Evolutionary conservation across 768 basidiomycete species (phyloP).

Genomic region (Omphalotus guepiniiformis): DNA sequence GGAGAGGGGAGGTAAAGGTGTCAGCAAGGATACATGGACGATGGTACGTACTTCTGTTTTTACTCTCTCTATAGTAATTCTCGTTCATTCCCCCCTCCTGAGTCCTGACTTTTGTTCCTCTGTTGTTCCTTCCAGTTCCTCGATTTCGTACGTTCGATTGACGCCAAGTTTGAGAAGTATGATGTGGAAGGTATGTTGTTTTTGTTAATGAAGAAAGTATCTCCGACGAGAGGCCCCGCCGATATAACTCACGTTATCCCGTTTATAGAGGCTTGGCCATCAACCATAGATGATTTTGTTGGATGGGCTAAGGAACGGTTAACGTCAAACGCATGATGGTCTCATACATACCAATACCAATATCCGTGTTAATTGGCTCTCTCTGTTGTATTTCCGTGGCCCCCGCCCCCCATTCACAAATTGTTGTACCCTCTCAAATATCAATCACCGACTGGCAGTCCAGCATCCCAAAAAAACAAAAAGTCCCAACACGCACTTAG

Average conservation of each 20-base stretch:
- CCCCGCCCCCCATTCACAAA: no score
- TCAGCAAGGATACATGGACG: constrained; percentile 86
- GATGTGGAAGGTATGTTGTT: constrained; percentile 63
- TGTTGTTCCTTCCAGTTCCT: constrained; percentile 58
- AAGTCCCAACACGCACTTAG: no score
- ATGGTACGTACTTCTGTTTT: constrained; percentile 52
- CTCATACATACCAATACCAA: no score
- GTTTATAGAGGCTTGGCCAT: constrained; percentile 75
- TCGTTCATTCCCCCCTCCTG: no score
- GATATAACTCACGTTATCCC: constrained; percentile 6
- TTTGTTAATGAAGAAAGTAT: background rate
- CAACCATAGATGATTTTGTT: constrained; percentile 82
- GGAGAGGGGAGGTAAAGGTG: constrained; percentile 62
- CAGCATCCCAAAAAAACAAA: no score
- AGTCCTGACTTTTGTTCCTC: no score
- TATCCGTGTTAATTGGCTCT: no score
- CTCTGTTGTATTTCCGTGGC: no score
- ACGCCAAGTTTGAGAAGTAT: constrained; percentile 67
- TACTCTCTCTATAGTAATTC: background rate
- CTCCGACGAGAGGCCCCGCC: background rate
- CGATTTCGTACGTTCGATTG: constrained; percentile 73
- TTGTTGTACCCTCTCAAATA: no score
- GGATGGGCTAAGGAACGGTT: constrained; percentile 52
- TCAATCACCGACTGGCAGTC: no score
- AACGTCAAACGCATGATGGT: constrained; percentile 9